Evolutionary conservation across 441 rosid species (phyloP), one percentile per base, ranked within the genome.

Genomic region (Capsella rubella): DNA sequence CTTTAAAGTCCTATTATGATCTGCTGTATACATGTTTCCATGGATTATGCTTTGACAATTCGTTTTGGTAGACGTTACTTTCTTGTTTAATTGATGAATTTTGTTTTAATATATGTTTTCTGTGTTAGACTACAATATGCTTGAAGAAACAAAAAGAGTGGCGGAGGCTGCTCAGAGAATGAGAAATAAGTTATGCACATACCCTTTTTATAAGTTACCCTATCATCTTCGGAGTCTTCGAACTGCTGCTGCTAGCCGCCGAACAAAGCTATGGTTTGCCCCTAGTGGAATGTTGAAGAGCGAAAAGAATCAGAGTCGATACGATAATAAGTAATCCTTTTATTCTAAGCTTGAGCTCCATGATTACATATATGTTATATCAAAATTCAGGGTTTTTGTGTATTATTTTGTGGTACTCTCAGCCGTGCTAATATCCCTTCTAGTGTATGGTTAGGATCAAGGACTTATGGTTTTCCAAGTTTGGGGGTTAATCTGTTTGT

Each of bases 141-240:
- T 94, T 15, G 98, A 94, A 79, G 92, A 91, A 64, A 83, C 82
- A 42, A 94, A 85, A 84, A 89, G 96, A 79, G 87, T 84, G 3
- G 80, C 95, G 6, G 96, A 94, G 58, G 85, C 95, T 75, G 85
- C 96, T 35, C 65, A 32, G 80, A 86, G 97, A 80, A 78, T 14
- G 76, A 87, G 97, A 74, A 50, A 28, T 55, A 76, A 82, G 43
- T 55, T 90, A 53, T 76, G 84, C 34, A 83, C 76, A 29, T 25
- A 43, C 74, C 74, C 85, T 77, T 72, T 37, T 49, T 9, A 16
- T 63, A 72, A 32, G 69, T 35, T 86, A 53, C 88, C 93, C 0
- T 5, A 4, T 67, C 4, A 4, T 69, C 88, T 88, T 58, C 73
- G 54, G 32, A 54, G 51, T 10, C 91, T 92, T 39, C 83, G 52